phyloP scores from a whole-genome alignment of 1,139 yeast species.

The Insectozyma bohioensis region DNA sequence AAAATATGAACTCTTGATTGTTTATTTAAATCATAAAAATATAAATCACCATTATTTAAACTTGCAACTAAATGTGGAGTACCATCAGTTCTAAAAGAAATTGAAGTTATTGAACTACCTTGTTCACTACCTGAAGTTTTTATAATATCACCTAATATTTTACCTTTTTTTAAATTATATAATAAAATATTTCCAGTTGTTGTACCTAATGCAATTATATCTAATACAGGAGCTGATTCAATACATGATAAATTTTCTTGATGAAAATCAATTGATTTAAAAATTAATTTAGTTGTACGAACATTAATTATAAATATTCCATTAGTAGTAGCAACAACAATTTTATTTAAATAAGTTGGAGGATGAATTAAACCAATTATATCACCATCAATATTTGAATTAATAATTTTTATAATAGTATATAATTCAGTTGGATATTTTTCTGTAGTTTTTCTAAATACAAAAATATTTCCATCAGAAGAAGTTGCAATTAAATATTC shows the following conservation, averaged over 20 bases:
- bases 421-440: constrained; percentile 65
- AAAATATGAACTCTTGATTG: constrained; percentile 73
- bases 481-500: constrained; percentile 66
- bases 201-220: constrained; percentile 77
- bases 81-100: constrained; percentile 93
- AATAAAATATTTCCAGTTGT: constrained; percentile 64
- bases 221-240: constrained; percentile 85
- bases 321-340: constrained; percentile 73
- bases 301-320: constrained; percentile 66
- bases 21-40: constrained; percentile 78
- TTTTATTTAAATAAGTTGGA: constrained; percentile 88
- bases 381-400: constrained; percentile 60
- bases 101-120: constrained; percentile 54
- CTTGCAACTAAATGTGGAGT: constrained; percentile 82
- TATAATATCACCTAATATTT: constrained; percentile 50
- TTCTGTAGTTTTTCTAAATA: constrained; percentile 59
- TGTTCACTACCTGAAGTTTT: constrained; percentile 55
- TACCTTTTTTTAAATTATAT: constrained; percentile 70
- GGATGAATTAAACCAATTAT: constrained; percentile 76
- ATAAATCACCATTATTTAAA: constrained; percentile 75
- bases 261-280: constrained; percentile 37
- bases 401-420: constrained; percentile 55
- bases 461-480: constrained; percentile 53
- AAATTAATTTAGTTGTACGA: constrained; percentile 74
- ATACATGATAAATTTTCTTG: constrained; percentile 55